phyloP scores from a whole-genome alignment of 1,284 basidiomycete species.

The Microbotryum intermedium region DNA sequence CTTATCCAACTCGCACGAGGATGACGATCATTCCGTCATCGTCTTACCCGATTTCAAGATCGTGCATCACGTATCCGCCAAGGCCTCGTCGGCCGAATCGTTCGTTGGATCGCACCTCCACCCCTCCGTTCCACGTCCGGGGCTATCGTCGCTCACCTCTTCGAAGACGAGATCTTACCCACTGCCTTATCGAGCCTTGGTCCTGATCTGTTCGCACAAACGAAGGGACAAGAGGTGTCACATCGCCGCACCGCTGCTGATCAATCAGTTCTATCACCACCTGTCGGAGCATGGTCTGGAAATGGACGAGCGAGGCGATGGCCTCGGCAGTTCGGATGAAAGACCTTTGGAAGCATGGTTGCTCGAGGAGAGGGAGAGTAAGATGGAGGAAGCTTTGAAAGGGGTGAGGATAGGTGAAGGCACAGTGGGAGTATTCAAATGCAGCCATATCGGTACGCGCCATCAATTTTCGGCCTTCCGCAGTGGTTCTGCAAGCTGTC shows the following conservation, averaged over 20 bases:
- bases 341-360: slow-evolving; percentile 47
- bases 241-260: slow-evolving; percentile 70
- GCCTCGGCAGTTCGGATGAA: slow-evolving; percentile 47
- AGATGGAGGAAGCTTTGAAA: slow-evolving; percentile 48
- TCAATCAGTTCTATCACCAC: slow-evolving; percentile 43
- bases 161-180: slow-evolving; percentile 37
- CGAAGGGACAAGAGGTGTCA: slow-evolving; percentile 79
- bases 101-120: slow-evolving; percentile 43
- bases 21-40: slow-evolving; percentile 58
- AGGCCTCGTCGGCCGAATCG: too few relatives aligned
- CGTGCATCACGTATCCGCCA: slow-evolving; percentile 13
- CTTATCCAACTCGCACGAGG: slow-evolving; percentile 47
- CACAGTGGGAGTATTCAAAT: slow-evolving; percentile 66
- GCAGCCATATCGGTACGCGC: slow-evolving; percentile 57
- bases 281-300: slow-evolving; percentile 61
- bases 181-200: slow-evolving; percentile 61
- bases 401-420: slow-evolving; percentile 43
- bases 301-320: slow-evolving; percentile 63
- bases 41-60: slow-evolving; percentile 85
- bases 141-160: slow-evolving; percentile 31
- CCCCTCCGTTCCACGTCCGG: not conserved
- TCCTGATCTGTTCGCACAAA: slow-evolving; percentile 83
- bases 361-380: slow-evolving; percentile 39
- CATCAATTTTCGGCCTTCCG: not conserved
- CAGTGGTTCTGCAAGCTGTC: too few relatives aligned